Base-by-base conservation (phyloP, 73 alveolate species). In the Tetrahymena borealis region DNA sequence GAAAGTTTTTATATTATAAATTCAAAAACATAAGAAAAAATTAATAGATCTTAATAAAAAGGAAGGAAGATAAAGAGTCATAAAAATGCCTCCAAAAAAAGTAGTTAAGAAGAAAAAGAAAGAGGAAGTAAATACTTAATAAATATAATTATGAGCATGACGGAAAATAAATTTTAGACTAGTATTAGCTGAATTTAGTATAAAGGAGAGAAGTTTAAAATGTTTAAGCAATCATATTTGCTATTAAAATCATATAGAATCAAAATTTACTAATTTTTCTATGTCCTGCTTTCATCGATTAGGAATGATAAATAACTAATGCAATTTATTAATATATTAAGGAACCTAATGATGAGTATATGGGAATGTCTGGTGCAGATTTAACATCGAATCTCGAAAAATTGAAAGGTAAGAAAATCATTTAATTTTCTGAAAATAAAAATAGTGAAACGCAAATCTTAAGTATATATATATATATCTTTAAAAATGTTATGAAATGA, bases 261-360 rank as follows among this genome's bases (percentile, higher is more conserved):
- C n/a, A n/a, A n/a, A n/a, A n/a, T n/a, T n/a, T n/a, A n/a, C n/a
- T n/a, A n/a, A n/a, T n/a, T n/a, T n/a, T n/a, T n/a, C n/a, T n/a
- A n/a, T n/a, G n/a, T n/a, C n/a, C n/a, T n/a, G n/a, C n/a, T n/a
- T n/a, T n/a, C n/a, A n/a, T n/a, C n/a, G n/a, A n/a, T n/a, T n/a
- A n/a, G n/a, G n/a, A n/a, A n/a, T n/a, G n/a, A n/a, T n/a, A n/a
- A n/a, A n/a, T n/a, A n/a, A n/a, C n/a, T n/a, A n/a, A n/a, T n/a
- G n/a, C n/a, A n/a, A n/a, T n/a, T n/a, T n/a, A n/a, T n/a, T n/a
- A n/a, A n/a, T n/a, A n/a, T n/a, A n/a, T n/a, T 15, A 24, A 60
- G 85, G 85, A 60, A 60, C 85, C 85, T 60, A n/a, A 60, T 60
- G 85, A 60, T 60, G 85, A 60, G 85, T 60, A 60, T 60, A 60